Evolutionary conservation across 495 filamentous ascomycete genomes (phyloP), one percentile per base, ranked within the genome.

Genomic region (Friedmanniomyces endolithicus): DNA sequence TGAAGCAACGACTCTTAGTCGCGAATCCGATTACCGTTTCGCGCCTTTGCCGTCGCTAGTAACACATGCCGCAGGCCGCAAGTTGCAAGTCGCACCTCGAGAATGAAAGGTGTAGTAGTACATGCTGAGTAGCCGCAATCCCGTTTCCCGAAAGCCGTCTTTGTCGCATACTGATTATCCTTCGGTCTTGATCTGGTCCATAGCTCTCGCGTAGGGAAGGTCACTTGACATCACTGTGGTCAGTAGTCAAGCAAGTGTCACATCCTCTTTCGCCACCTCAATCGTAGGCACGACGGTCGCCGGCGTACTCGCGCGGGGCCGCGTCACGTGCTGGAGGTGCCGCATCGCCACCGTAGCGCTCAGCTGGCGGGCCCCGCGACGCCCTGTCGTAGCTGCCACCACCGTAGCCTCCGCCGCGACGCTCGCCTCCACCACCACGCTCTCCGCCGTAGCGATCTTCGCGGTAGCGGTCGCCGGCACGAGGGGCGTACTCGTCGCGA

Each of bases 401-500:
- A 29, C 44, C 35, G 34, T 53, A 52, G n/a, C 56, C 56, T 11
- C 56, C 50, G 27, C 51, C 34, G 22, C 51, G 24, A 40, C 53
- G 12, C 12, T 27, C 41, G 2, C 48, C 24, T 6, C 47, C 29
- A 56, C 43, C 47, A 53, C 49, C 33, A 53, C 58, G 33, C 54
- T 33, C 45, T 20, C 48, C 37, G 57, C 40, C 52, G 51, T 55
- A 48, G 63, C 54, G 48, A 27, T 53, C 50, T 50, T 48, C 59
- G 55, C 49, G 51, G 24, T 52, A 60, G 49, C 57, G 57, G 33
- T 61, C 56, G 24, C 59, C 65, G 61, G 61, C 63, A 57, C 64
- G 62, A 50, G 63, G 60, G 37, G 61, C 64, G 40, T 65, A 60
- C 11, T 56, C 53, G 29, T 61, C 58, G 11, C 49, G 34, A 47